These are phyloP conservation scores for Eucalyptus globulus DNA, from an alignment of 345 rosid genomes.

Conservation along the genomic window DNA sequence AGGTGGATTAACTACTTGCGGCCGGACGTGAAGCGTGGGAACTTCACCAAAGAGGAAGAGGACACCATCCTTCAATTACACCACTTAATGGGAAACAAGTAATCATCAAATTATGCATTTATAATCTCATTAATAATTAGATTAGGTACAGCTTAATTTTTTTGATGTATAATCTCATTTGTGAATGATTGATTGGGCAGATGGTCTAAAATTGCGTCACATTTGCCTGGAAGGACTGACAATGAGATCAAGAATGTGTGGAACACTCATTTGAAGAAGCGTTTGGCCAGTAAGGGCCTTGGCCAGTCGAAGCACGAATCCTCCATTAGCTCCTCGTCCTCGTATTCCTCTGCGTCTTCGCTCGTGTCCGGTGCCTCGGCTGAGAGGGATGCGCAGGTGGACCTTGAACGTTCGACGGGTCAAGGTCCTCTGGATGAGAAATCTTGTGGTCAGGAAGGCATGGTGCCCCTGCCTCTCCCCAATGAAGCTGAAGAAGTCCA, in stretches of 20 bases:
- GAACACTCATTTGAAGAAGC: conserved; percentile 81
- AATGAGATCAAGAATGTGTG: conserved; percentile 91
- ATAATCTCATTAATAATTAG: neutral
- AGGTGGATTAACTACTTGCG: conserved; percentile 90
- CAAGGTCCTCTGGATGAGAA: neutral
- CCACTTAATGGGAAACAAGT: conserved; percentile 68
- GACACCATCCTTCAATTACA: conserved; percentile 51
- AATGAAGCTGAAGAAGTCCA: neutral
- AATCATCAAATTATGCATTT: neutral
- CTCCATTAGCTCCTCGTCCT: conserved; percentile 13
- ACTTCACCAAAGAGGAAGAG: conserved; percentile 69
- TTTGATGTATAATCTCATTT: neutral
- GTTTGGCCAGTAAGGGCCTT: conserved; percentile 1
- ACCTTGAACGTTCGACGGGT: neutral
- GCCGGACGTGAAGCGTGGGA: conserved; percentile 83
- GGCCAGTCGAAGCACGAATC: neutral
- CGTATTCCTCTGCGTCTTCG: conserved; percentile 11
- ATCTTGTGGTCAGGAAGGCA: neutral
- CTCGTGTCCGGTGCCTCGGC: neutral
- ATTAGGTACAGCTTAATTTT: neutral
- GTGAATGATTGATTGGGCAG: conserved; percentile 11
- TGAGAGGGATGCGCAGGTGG: neutral
- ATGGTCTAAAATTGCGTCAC: conserved; percentile 89
- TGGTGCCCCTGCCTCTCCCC: neutral
- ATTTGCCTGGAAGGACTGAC: conserved; percentile 80